These are phyloP conservation scores for Pythium brachiatum DNA, from an alignment of 352 stramenopile species.

Conservation along the genomic window DNA sequence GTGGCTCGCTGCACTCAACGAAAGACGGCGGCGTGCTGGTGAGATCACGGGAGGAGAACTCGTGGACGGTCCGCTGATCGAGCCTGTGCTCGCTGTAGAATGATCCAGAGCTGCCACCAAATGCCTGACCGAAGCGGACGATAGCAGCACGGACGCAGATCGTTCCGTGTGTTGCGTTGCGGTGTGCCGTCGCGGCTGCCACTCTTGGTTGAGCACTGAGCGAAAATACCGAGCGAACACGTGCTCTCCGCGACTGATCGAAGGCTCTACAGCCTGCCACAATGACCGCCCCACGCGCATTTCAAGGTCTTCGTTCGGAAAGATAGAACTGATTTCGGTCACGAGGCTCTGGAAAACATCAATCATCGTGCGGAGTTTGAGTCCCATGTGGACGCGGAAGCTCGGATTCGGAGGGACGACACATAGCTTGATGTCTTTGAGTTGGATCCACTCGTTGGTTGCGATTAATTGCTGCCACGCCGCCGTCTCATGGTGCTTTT, in stretches of 20 bases:
- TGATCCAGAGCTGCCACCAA: conserved; percentile 27
- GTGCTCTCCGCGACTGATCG: conserved; percentile 59
- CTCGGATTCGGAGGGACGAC: conserved; percentile 47
- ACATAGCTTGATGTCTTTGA: conserved; percentile 54
- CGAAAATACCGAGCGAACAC: conserved; percentile 74
- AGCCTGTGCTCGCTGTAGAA: conserved; percentile 9
- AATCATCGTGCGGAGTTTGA: conserved; percentile 57
- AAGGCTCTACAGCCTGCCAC: conserved; percentile 52
- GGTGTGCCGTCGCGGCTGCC: conserved; percentile 1
- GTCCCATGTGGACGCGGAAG: conserved; percentile 67
- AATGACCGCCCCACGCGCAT: conserved; percentile 51
- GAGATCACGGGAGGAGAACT: neutral
- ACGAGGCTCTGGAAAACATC: conserved; percentile 62
- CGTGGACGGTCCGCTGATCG: conserved; percentile 5
- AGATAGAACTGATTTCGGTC: conserved; percentile 71
- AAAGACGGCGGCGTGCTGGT: conserved; percentile 10
- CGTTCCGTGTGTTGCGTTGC: neutral
- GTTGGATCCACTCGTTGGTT: conserved; percentile 45
- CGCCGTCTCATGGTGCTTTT: conserved; percentile 29
- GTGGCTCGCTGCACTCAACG: neutral
- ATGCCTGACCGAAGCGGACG: conserved; percentile 18
- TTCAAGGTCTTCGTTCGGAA: conserved; percentile 61
- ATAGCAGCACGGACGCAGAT: conserved; percentile 16
- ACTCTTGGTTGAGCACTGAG: conserved; percentile 56
- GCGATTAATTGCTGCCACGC: conserved; percentile 43